Base-by-base conservation (phyloP, 257 asterid species). In the Capsicum rhomboideum region DNA sequence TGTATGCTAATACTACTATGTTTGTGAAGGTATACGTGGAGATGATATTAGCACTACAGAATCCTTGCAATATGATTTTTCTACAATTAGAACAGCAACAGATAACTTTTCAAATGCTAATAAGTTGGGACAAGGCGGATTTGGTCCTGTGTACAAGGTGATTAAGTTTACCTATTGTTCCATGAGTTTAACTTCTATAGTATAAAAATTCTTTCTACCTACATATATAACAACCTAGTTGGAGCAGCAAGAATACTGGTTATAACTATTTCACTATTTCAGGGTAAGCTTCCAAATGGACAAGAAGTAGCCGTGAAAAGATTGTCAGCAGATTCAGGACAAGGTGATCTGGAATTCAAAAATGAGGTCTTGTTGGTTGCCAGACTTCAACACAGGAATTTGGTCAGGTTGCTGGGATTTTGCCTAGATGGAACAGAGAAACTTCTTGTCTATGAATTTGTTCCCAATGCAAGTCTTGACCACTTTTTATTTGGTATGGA, bases 291-390 rank as follows among this genome's bases (percentile, higher is more conserved):
- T 13, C 16, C 59, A 3, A 78, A 84, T 40, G 85, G 86, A 18
- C 50, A 86, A 40, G 37, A 49, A 23, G 44, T 86, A 78, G 89
- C 90, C 0, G 89, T 86, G 53, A 88, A 88, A 61, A 84, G 87
- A 16, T 40, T 86, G 26, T 84, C 85, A 6, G 83, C 52, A 69
- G 40, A 21, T 11, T 86, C 87, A 16, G 10, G 55, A 1, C 87
- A 69, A 82, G 86, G 89, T 7, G 16, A 10, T 29, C 55, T 46
- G n/a, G 86, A 82, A 64, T 84, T 86, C 18, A 88, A 52, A 29
- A 85, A 85, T 4, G 88, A 85, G 72, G 68, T 85, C 23, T 6
- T 52, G 6, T 8, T 85, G 52, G 72, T 87, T 44, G 82, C 87
- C 4, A 85, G 78, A 34, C 88, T 85, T 69, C 87, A 85, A 64